Evolutionary conservation across 768 basidiomycete species (phyloP).

Genomic region (Rhizopogon salebrosus): DNA sequence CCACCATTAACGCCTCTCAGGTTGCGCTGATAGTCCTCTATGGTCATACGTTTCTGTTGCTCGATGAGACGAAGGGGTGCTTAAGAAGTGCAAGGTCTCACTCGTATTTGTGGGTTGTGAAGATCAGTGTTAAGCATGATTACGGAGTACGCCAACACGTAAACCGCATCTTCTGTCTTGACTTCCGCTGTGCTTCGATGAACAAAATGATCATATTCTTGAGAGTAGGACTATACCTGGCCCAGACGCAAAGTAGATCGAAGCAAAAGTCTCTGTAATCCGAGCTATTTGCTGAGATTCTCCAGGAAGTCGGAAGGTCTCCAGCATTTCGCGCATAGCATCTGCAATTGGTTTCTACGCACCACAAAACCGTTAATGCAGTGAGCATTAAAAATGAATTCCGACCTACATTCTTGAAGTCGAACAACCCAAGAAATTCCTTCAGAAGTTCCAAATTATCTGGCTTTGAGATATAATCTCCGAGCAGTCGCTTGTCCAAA

Average conservation of each 20-base stretch:
- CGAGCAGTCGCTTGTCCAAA: conserved; percentile 88
- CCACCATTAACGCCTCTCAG: conserved; percentile 89
- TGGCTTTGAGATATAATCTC: conserved; percentile 87
- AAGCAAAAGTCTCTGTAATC: conserved; percentile 93
- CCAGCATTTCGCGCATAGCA: conserved; percentile 91
- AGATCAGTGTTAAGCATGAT: conserved; percentile 98
- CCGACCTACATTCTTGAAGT: conserved; percentile 77
- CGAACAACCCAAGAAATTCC: conserved; percentile 83
- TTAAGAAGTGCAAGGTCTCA: conserved; percentile 30
- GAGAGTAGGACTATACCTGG: conserved; percentile 50
- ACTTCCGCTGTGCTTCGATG: conserved; percentile 60
- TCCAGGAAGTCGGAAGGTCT: conserved; percentile 91
- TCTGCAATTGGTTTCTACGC: conserved; percentile 89
- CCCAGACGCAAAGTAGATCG: conserved; percentile 78
- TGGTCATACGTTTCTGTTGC: conserved; percentile 86
- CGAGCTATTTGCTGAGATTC: conserved; percentile 91
- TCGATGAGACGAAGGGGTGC: conserved; percentile 4
- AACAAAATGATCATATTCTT: conserved; percentile 1
- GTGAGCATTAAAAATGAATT: neutral
- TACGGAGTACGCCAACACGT: conserved; percentile 91
- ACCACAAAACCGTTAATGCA: neutral
- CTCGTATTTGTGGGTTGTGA: conserved; percentile 90
- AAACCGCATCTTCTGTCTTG: conserved; percentile 86
- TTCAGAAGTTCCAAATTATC: conserved; percentile 82
- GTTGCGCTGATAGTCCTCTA: conserved; percentile 92